Conservation (phyloP, 2,329 filamentous ascomycete genomes). For the Nectriaceae sp. region DNA sequence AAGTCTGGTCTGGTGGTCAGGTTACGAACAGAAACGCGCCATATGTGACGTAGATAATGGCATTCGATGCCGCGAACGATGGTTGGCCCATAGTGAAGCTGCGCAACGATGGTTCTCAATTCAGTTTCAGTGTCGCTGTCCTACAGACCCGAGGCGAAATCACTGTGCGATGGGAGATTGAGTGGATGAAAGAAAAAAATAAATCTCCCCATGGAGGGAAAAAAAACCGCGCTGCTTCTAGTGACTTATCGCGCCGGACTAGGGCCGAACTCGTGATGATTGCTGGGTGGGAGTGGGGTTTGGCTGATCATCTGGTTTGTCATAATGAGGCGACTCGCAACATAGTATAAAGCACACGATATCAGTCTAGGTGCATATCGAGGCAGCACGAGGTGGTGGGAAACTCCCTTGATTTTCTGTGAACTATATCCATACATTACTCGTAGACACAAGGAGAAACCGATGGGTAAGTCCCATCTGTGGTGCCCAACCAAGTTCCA, state of each 20-base stretch:
- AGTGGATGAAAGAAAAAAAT: not conserved
- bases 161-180: not conserved
- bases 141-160: not conserved
- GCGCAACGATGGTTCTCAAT: not conserved
- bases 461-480: conserved; percentile 1
- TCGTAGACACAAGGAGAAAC: conserved; percentile 1
- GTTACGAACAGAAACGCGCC: conserved; percentile 69
- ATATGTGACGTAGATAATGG: conserved; percentile 81
- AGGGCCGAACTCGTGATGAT: conserved; percentile 3
- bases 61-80: conserved; percentile 76
- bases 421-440: not conserved
- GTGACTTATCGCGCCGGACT: not conserved
- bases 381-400: not conserved
- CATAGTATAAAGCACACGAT: not conserved
- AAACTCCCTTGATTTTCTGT: not conserved
- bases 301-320: not conserved
- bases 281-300: not conserved
- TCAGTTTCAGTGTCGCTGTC: conserved; percentile 4
- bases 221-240: not conserved
- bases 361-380: not conserved
- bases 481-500: conserved; percentile 1
- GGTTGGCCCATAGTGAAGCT: conserved; percentile 68
- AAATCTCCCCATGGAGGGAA: too few relatives aligned
- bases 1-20: not conserved
- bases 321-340: not conserved